Evolutionary conservation across 768 basidiomycete species (phyloP).

Genomic region (Pleurotus eryngii): DNA sequence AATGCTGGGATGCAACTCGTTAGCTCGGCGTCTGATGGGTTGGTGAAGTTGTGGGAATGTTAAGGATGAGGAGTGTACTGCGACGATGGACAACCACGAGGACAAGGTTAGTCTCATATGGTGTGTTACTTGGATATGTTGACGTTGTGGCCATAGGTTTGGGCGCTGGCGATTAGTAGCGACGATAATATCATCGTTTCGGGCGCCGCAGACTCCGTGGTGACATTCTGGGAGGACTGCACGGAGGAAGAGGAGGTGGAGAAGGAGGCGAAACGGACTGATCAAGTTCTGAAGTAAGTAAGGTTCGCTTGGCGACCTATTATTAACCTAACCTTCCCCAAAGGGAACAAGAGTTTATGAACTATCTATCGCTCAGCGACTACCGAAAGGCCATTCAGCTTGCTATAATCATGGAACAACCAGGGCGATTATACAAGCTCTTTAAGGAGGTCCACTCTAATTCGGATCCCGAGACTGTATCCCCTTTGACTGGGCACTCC

Average conservation of each 20-base stretch:
- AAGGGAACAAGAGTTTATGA: constrained; percentile 94
- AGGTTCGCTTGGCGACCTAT: neutral
- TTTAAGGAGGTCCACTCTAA: constrained; percentile 59
- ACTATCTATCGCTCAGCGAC: constrained; percentile 84
- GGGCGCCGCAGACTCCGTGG: constrained; percentile 92
- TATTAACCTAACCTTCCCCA: constrained; percentile 1
- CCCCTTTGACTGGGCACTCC: constrained; percentile 60
- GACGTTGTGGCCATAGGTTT: constrained; percentile 61
- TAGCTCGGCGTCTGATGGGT: constrained; percentile 88
- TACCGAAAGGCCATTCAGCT: constrained; percentile 90
- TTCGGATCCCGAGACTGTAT: constrained; percentile 17
- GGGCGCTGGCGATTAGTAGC: constrained; percentile 82
- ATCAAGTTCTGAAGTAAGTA: constrained; percentile 78
- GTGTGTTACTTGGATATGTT: constrained; percentile 4
- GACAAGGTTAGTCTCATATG: constrained; percentile 68
- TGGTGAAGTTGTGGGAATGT: constrained; percentile 98
- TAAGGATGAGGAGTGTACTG: constrained; percentile 78
- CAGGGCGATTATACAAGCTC: constrained; percentile 77
- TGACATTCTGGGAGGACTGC: constrained; percentile 96
- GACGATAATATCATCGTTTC: constrained; percentile 88
- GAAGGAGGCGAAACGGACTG: constrained; percentile 67
- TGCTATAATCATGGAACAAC: constrained; percentile 91
- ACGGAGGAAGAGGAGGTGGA: constrained; percentile 80
- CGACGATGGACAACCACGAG: constrained; percentile 95
- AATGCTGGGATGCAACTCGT: constrained; percentile 82